Evolutionary conservation across 192 early-diverging fungal species (phyloP), one percentile per base, ranked within the genome.

Genomic region (Umbelopsis vinacea): DNA sequence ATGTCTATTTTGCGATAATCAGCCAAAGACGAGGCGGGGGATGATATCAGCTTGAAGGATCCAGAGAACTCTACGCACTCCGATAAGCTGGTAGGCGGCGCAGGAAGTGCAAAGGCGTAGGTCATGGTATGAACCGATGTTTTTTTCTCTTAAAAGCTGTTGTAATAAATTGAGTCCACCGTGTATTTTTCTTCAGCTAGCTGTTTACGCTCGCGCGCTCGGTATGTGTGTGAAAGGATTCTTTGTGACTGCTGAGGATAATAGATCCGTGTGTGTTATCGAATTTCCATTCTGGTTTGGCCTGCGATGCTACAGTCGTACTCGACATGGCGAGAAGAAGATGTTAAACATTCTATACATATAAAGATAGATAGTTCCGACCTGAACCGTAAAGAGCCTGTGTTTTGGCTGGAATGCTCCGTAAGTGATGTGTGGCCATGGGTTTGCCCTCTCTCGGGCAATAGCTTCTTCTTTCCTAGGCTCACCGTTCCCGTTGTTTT

Each of bases 301-400:
- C 19, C 29, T 29, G 57, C 26, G 15, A 63, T 63, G 57, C 57
- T 63, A 35, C 26, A 63, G 57, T 63, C 57, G 57, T 26, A 63
- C 57, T 63, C 57, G 33, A 37, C 57, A 63, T 63, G 57, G 57
- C 57, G 33, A 63, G 57, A 63, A 22, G 29, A 63, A 19, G 57
- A 63, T 63, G 57, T 6, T 19, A 29, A 17, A 37, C 26, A 63
- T 33, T 63, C 23, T 63, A 63, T 63, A 63, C 57, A 63, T 35
- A 63, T 63, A 37, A 37, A 4, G 33, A 63, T 63, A 63, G 57
- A 63, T 37, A 63, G 33, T 17, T 63, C 57, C 23, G 77, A 79
- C 43, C 74, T 71, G 22, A 70, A 79, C 26, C 50, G 77, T 19
- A 79, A 74, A 52, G 77, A 79, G 29, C 77, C 77, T 24, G 77